Evolutionary conservation across 2,329 filamentous ascomycete genomes (phyloP).

Genomic region (Aspergillus costaricaensis): DNA sequence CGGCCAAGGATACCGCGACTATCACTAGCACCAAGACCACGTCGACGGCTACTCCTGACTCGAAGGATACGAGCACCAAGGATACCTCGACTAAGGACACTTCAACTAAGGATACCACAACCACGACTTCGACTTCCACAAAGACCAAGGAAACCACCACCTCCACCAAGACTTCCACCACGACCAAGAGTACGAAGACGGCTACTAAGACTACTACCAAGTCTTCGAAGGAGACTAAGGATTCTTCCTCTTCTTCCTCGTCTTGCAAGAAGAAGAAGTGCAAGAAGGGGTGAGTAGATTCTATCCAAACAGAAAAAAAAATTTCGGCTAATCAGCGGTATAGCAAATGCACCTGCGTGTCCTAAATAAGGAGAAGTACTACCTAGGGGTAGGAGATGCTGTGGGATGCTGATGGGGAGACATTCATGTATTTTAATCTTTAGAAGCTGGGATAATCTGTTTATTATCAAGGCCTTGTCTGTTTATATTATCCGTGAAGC

Average conservation of each 20-base stretch:
- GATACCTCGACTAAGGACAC: background rate
- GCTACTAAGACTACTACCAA: background rate
- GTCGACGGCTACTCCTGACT: background rate
- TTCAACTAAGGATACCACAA: background rate
- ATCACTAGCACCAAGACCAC: background rate
- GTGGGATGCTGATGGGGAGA: too few species aligned
- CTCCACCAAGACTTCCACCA: background rate
- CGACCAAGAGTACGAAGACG: background rate
- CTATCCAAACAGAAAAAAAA: too few species aligned
- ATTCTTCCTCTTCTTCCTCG: background rate
- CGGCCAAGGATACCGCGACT: background rate
- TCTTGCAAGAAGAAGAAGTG: constrained; percentile 2
- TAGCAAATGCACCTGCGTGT: background rate
- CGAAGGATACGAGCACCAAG: background rate
- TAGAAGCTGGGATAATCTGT: background rate
- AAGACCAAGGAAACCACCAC: background rate
- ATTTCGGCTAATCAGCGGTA: background rate
- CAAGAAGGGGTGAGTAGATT: background rate
- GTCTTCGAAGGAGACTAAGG: background rate
- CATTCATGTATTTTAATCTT: too few species aligned
- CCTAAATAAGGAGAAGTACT: too few species aligned
- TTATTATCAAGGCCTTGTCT: background rate
- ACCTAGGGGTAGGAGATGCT: too few species aligned
- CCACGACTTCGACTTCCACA: background rate
- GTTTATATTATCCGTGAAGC: too few species aligned